Base-by-base conservation (phyloP, 768 basidiomycete species). In the Zangia roseola region DNA sequence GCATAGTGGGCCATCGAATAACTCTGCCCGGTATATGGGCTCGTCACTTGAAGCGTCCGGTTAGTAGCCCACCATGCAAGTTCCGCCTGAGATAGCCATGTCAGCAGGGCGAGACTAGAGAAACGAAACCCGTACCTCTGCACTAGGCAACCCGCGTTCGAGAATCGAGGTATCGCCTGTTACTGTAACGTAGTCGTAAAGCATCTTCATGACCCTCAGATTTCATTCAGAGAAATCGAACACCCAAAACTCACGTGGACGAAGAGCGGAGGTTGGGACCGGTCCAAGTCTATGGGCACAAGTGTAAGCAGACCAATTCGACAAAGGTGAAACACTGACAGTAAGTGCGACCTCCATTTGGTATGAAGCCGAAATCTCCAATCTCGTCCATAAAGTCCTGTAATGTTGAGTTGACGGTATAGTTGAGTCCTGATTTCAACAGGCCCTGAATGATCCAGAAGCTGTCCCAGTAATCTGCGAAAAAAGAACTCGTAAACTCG, bases 351-450 rank as follows among this genome's bases (percentile, higher is more conserved):
- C 92, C 94, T 7, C 94, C 94, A 59, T 97, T 97, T 2, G 94
- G 94, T 53, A 97, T 86, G 71, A 97, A 97, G 0, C 94, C 94
- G 58, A 89, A 82, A 20, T 64, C 62, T 34, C 87, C 82, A 39
- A 97, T 72, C 63, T 95, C 86, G 60, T 97, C 94, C 92, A 97
- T 94, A 62, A 97, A 97, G 71, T 97, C 95, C 54, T 90, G 82
- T 28, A 97, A 71, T 0, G 92, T 89, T 10, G 74, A 81, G 54
- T 89, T 88, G 49, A 79, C 88, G 45, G 89, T 75, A 45, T 74
- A 74, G 57, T 80, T 85, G 12, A 97, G 76, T 54, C 87, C 79
- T 2, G 89, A 91, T 61, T 86, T 73, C 25, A 97, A 70, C n/a
- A 97, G 74, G 33, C 94, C 94, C 57, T 92, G 83, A 9, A 88